Conservation (phyloP, 1,139 yeast species). For the Yamadazyma spencermartinsiae region DNA sequence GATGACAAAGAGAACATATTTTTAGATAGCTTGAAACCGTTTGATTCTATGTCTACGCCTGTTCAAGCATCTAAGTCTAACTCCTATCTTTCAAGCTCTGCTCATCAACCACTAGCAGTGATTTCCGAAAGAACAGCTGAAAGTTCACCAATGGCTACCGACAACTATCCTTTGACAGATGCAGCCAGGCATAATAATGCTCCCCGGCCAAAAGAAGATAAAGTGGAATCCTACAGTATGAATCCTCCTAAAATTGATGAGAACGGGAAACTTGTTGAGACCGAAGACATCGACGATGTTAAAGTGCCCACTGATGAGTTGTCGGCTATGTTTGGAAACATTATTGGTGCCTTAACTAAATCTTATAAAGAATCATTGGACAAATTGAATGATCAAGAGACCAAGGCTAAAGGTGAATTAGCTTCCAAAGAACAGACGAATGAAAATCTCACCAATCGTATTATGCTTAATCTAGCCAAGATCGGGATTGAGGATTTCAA, state of each 20-base stretch:
- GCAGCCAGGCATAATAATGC: conserved; percentile 3
- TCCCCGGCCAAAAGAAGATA: conserved; percentile 12
- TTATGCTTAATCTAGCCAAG: conserved; percentile 19
- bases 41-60: conserved; percentile 37
- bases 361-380: conserved; percentile 33
- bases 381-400: conserved; percentile 20
- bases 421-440: conserved; percentile 18
- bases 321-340: conserved; percentile 10
- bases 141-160: conserved; percentile 26
- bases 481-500: conserved; percentile 27
- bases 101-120: conserved; percentile 37
- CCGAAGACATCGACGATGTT: neutral
- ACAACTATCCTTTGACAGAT: conserved; percentile 4
- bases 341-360: conserved; percentile 47
- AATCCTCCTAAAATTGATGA: conserved; percentile 38
- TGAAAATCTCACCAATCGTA: conserved; percentile 19
- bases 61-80: conserved; percentile 18
- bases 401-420: conserved; percentile 14
- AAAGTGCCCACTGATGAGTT: conserved; percentile 9
- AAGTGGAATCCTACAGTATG: conserved; percentile 24
- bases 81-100: conserved; percentile 11
- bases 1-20: conserved; percentile 48
- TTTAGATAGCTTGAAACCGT: conserved; percentile 26
- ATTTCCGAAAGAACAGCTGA: conserved; percentile 39
- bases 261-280: conserved; percentile 28